Evolutionary conservation across 306 rosid species (phyloP), one percentile per base, ranked within the genome.

Genomic region (Canavalia gladiata): DNA sequence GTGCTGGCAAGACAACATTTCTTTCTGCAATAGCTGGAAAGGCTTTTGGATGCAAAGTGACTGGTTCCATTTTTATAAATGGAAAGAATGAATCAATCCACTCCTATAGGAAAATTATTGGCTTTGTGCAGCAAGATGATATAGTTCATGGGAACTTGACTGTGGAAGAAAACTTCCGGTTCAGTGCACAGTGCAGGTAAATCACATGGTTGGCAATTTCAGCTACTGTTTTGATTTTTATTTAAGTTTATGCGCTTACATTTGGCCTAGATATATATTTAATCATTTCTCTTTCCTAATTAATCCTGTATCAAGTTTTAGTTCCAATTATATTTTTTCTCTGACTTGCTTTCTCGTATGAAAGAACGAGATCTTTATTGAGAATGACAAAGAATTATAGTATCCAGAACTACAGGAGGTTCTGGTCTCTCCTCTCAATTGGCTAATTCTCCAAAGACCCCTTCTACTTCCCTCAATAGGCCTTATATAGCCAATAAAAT

Each of bases 101-200:
- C 70, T 93, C 92, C n/a, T 93, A 88, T 37, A 93, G 87, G 86
- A 93, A 89, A 84, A 89, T 88, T 67, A 84, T 89, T 68, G 96
- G 97, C 18, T 93, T 93, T 90, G 97, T 93, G 76, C 96, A 96
- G 34, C 97, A 93, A 83, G 97, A 93, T 88, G 97, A 93, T 75
- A 83, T 93, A 37, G 97, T 93, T 56, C 97, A 93, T 64, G 97
- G 94, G 80, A 93, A 93, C 87, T 83, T 93, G 83, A 91, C 97
- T 0, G 96, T 93, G 80, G 97, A 91, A 90, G 97, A 93, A 86
- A 93, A 93, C 76, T 84, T 93, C 47, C 81, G 92, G 94, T 93
- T 89, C 86, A 93, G 92, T 88, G 97, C 97, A 46, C 90, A 76
- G 51, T 91, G 97, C 91, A 91, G 97, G 97, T 93, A 86, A 37